Percentiles rank a stretch among this genome's conserved stretches.
Evolutionary conservation across 129 eudicot genomes (phyloP).

Genomic region (Oenanthe sinensis): DNA sequence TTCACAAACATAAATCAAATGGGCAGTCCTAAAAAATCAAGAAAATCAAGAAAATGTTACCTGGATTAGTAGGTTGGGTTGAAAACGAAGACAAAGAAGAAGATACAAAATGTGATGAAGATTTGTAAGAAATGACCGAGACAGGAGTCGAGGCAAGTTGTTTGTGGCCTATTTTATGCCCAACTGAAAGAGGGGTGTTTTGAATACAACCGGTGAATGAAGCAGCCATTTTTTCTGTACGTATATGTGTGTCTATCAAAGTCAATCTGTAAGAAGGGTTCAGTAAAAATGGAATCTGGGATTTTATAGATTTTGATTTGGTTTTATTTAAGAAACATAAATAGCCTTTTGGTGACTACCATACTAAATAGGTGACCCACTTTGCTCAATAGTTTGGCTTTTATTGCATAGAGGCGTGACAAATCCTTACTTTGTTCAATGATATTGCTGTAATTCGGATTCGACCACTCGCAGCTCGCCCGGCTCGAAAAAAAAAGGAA

Average conservation of each 20-base stretch:
- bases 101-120: not conserved
- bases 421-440: no score
- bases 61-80: not conserved
- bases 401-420: no score
- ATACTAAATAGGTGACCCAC: no score
- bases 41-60: not conserved
- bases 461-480: no score
- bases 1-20: not conserved
- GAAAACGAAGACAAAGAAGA: constrained; percentile 1
- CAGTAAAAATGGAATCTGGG: not conserved
- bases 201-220: not conserved
- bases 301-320: not conserved
- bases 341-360: not conserved
- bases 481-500: no score
- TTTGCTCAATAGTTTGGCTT: no score
- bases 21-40: not conserved
- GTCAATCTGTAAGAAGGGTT: not conserved
- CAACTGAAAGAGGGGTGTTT: not conserved
- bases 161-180: not conserved
- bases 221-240: not conserved
- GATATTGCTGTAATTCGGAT: no score
- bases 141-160: not conserved
- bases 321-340: not conserved
- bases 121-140: not conserved
- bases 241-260: not conserved